Evolutionary conservation across 257 asterid genomes (phyloP).

Genomic region (Solanum dulcamara): DNA sequence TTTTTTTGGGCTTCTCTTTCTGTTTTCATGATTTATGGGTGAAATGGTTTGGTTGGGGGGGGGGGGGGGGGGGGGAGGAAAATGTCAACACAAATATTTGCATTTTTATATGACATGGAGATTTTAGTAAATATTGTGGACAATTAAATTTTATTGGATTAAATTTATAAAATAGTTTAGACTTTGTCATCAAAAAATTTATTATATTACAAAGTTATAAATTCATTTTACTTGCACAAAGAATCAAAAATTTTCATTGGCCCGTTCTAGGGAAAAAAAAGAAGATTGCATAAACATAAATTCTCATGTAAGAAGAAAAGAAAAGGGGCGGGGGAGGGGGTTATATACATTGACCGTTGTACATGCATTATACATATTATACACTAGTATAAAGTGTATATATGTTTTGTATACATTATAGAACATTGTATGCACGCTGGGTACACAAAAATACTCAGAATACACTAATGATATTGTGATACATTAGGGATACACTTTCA

Average conservation of each 20-base stretch:
- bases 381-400: not conserved
- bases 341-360: not conserved
- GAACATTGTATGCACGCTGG: not conserved
- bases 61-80: not conserved
- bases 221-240: no score
- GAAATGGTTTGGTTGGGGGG: not conserved
- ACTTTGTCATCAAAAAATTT: no score
- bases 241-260: no score
- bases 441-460: no score
- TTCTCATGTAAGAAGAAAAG: no score
- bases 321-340: no score
- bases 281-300: no score
- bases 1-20: not conserved
- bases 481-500: not conserved
- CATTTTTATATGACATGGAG: not conserved
- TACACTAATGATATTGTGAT: not conserved
- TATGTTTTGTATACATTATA: not conserved
- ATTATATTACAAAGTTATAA: no score
- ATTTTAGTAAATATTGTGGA: not conserved
- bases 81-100: not conserved
- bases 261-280: no score
- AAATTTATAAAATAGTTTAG: no score
- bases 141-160: no score
- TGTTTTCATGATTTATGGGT: not conserved
- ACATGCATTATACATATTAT: not conserved